Evolutionary conservation across 2,329 filamentous ascomycete genomes (phyloP).

Genomic region (Hypoxylon sp.): DNA sequence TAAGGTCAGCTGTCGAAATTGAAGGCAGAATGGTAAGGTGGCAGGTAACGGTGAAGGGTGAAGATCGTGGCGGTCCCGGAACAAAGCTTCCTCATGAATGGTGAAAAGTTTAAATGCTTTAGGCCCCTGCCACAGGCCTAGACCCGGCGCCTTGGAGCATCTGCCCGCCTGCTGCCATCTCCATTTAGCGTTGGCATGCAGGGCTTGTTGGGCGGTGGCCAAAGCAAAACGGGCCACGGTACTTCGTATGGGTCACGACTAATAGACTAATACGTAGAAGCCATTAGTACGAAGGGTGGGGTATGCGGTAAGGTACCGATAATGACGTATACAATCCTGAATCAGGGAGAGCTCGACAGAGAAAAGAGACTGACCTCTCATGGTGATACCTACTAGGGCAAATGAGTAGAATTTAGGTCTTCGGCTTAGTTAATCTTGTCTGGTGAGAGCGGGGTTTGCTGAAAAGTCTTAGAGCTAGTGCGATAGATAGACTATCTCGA

Average conservation of each 20-base stretch:
- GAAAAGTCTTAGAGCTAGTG: no score
- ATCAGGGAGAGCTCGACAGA: background rate
- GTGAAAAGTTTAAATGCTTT: constrained; percentile 30
- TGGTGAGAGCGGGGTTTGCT: no score
- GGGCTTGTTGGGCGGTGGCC: constrained; percentile 9
- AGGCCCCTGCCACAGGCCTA: background rate
- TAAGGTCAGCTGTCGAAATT: background rate
- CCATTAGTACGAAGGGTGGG: background rate
- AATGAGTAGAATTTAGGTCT: no score
- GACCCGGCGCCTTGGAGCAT: constrained; percentile 8
- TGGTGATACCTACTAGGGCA: no score
- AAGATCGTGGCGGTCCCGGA: background rate
- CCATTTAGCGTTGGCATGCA: constrained; percentile 12
- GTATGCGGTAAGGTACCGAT: background rate
- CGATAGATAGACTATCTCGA: constrained; percentile 18
- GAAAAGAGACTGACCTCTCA: background rate
- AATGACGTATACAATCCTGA: background rate
- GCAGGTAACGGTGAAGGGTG: constrained; percentile 1
- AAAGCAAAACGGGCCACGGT: background rate
- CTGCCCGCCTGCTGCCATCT: background rate
- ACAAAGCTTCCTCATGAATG: constrained; percentile 31
- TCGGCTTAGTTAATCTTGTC: no score
- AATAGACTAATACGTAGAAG: background rate
- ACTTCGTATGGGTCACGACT: background rate
- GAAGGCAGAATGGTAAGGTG: constrained; percentile 7